Evolutionary conservation across 2,329 filamentous ascomycete genomes (phyloP).

Genomic region (Aspergillus sp.): DNA sequence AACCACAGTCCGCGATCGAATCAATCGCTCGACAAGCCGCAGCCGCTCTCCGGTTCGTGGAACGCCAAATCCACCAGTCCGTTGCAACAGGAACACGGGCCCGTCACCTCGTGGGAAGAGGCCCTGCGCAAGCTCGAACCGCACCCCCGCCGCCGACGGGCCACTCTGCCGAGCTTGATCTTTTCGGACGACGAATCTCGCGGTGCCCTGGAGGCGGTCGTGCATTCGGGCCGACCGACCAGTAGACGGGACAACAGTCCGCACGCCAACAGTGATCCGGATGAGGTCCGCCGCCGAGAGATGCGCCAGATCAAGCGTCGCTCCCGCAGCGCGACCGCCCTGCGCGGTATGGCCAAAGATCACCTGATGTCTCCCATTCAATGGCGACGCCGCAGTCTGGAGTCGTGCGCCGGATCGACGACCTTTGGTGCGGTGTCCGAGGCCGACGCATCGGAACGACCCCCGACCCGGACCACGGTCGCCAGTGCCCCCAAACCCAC

Average conservation of each 20-base stretch:
- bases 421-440: conserved; percentile 33
- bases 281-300: conserved; percentile 22
- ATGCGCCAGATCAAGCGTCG: conserved; percentile 41
- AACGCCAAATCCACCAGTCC: conserved; percentile 28
- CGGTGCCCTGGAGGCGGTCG: conserved; percentile 28
- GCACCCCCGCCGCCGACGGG: conserved; percentile 38
- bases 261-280: conserved; percentile 19
- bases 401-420: conserved; percentile 42
- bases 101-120: conserved; percentile 22
- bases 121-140: conserved; percentile 26
- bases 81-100: conserved; percentile 24
- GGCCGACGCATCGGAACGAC: conserved; percentile 28
- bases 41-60: conserved; percentile 28
- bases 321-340: conserved; percentile 48
- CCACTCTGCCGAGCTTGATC: conserved; percentile 48
- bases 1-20: conserved; percentile 13
- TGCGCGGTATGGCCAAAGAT: conserved; percentile 38
- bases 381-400: conserved; percentile 46
- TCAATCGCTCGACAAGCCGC: conserved; percentile 20
- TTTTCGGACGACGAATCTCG: conserved; percentile 45
- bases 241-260: conserved; percentile 16
- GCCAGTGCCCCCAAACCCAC: conserved; percentile 29
- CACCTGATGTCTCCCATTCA: conserved; percentile 44
- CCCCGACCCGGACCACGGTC: conserved; percentile 32
- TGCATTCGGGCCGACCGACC: conserved; percentile 22